Base-by-base conservation (phyloP, 176 grass and related monocot genomes). In the Cenchrus fungigraminus region DNA sequence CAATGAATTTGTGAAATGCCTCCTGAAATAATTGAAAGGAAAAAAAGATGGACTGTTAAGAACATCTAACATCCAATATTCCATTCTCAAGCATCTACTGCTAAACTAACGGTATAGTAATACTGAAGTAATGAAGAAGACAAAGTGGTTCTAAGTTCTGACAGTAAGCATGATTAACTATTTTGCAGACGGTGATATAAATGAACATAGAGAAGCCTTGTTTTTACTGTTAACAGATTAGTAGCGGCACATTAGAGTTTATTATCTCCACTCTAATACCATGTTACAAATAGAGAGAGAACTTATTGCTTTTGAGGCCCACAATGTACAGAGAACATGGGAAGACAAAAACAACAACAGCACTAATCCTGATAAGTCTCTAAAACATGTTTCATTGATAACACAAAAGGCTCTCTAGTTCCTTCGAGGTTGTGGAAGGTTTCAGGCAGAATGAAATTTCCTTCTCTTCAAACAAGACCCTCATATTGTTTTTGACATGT, bases 1-100 rank as follows among this genome's bases (percentile, higher is more conserved):
- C 93, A 79, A 98, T 88, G 81, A 98, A 98, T 87, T 86, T 92
- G 20, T 81, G 89, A 92, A 98, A 96, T 68, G 89, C 97, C 10
- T 98, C 93, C 93, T 98, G 90, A 81, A 89, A 84, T 73, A 76
- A 80, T 85, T 11, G 7, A 77, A 25, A 77, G 60, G 60, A 51
- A 60, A 12, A 86, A 76, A 78, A 14, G 3, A 72, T 50, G 34
- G 83, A 45, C 16, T 44, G 31, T 79, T 79, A 86, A 25, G 71
- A 72, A 53, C 31, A 42, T 77, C n/a, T 62, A 65, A 42, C 46
- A 45, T 19, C 37, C 37, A 40, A 40, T 40, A 40, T 40, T 40
- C 37, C 37, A 40, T 3, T 40, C 37, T 40, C 37, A 40, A 40
- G 37, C 37, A 40, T 40, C 37, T 40, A 40, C 3, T 57, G 37